Conservation (phyloP, 352 stramenopile genomes). For the Aphanomyces stellatus region DNA sequence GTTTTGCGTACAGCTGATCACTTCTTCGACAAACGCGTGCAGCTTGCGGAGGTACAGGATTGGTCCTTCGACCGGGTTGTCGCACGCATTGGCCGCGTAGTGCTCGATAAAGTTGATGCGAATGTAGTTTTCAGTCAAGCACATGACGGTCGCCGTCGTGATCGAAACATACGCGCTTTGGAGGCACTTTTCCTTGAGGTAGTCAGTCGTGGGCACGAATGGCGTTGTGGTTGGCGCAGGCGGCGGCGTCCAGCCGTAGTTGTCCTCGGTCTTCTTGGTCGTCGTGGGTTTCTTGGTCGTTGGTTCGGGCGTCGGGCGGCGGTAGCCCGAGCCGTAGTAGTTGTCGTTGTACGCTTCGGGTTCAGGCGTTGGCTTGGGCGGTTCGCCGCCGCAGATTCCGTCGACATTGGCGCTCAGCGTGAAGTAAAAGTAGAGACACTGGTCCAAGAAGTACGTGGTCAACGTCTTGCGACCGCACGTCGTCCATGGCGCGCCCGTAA, state of each 20-base stretch:
- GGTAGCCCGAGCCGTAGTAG: neutral
- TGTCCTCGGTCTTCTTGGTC: neutral
- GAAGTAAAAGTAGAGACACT: slow-evolving; percentile 16
- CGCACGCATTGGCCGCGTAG: slow-evolving; percentile 12
- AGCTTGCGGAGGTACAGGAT: slow-evolving; percentile 17
- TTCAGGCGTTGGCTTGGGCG: slow-evolving; percentile 10
- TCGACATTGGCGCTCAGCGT: slow-evolving; percentile 14
- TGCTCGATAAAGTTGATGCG: slow-evolving; percentile 21
- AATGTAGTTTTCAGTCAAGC: slow-evolving; percentile 20
- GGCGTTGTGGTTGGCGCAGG: neutral
- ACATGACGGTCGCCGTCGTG: slow-evolving; percentile 20
- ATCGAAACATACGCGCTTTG: slow-evolving; percentile 18
- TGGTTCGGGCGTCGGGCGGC: neutral
- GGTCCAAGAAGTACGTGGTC: slow-evolving; percentile 20
- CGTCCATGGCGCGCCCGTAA: slow-evolving; percentile 17
- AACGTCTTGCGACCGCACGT: slow-evolving; percentile 17
- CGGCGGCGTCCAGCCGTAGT: neutral
- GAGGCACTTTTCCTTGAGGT: slow-evolving; percentile 20
- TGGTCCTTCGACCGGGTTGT: slow-evolving; percentile 15
- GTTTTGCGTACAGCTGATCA: neutral
- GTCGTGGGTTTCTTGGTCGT: neutral
- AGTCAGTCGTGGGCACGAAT: neutral
- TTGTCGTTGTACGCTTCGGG: neutral
- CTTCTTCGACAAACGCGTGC: slow-evolving; percentile 12
- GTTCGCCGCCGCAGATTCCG: slow-evolving; percentile 17